These are phyloP conservation scores for Hyphodiscus hymeniophilus DNA, from an alignment of 495 filamentous ascomycete genomes.

Conservation along the genomic window DNA sequence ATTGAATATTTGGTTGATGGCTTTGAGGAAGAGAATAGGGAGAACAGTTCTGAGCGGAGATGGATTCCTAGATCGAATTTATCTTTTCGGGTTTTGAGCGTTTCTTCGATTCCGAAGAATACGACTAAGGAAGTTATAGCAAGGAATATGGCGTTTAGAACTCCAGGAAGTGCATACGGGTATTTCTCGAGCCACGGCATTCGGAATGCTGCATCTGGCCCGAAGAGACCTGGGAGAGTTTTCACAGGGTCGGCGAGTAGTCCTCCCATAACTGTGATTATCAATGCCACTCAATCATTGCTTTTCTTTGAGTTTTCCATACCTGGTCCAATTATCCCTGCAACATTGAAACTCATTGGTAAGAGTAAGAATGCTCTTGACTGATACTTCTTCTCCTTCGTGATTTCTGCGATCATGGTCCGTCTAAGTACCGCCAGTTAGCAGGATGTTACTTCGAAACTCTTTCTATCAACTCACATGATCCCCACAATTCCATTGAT, in stretches of 20 bases:
- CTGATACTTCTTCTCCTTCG: constrained; percentile 54
- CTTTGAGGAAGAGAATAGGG: neutral
- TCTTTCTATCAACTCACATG: constrained; percentile 28
- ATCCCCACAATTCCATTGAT: constrained; percentile 77
- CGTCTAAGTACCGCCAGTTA: constrained; percentile 26
- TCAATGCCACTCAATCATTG: constrained; percentile 23
- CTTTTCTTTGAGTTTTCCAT: constrained; percentile 24
- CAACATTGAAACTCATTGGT: constrained; percentile 65
- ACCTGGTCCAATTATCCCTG: constrained; percentile 53
- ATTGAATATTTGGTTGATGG: neutral
- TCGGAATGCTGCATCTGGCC: constrained; percentile 46
- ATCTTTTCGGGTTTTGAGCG: constrained; percentile 39
- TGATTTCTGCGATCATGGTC: constrained; percentile 66
- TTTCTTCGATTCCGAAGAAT: constrained; percentile 59
- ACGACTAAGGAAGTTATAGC: constrained; percentile 42
- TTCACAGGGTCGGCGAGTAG: constrained; percentile 63
- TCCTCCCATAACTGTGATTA: constrained; percentile 52
- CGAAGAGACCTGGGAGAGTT: constrained; percentile 43
- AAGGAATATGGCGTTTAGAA: constrained; percentile 61
- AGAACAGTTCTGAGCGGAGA: neutral
- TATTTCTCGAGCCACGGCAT: constrained; percentile 56
- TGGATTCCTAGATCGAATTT: constrained; percentile 38
- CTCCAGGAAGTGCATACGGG: constrained; percentile 66
- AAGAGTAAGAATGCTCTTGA: constrained; percentile 65
- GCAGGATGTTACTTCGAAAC: neutral